These are phyloP conservation scores for Plantago elongata DNA, from an alignment of 257 asterid genomes.

Conservation along the genomic window DNA sequence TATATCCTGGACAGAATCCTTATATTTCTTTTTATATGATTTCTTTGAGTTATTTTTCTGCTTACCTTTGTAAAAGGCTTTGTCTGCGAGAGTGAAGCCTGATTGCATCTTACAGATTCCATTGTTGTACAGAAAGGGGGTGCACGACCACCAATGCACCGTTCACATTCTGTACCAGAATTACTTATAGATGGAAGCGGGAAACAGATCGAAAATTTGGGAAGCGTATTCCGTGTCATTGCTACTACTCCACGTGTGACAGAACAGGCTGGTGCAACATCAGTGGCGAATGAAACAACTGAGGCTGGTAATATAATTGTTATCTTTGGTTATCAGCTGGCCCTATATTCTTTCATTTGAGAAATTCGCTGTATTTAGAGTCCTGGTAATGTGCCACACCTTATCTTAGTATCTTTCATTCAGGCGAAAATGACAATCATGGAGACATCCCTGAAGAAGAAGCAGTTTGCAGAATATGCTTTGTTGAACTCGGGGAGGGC, in stretches of 20 bases:
- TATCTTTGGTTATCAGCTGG: neutral
- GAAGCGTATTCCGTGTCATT: constrained; percentile 63
- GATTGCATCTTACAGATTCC: constrained; percentile 24
- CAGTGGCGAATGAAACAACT: constrained; percentile 28
- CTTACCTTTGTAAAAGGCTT: neutral
- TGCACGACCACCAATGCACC: constrained; percentile 49
- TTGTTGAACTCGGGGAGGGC: constrained; percentile 76
- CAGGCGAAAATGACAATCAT: constrained; percentile 48
- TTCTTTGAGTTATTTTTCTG: too few species aligned
- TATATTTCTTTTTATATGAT: constrained; percentile 5
- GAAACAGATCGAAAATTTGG: constrained; percentile 50
- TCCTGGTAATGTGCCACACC: constrained; percentile 5
- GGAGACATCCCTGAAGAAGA: constrained; percentile 84
- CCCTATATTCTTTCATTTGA: neutral
- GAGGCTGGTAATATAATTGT: constrained; percentile 37
- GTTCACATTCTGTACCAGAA: constrained; percentile 80
- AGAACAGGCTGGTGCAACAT: constrained; percentile 34
- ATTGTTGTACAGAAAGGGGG: constrained; percentile 52
- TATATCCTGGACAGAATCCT: neutral
- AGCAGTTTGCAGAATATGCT: constrained; percentile 91
- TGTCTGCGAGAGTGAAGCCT: constrained; percentile 9
- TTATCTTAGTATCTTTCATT: constrained; percentile 30
- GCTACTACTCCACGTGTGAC: constrained; percentile 48
- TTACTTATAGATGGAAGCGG: constrained; percentile 50
- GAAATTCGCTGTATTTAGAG: neutral